Conservation (phyloP, 768 basidiomycete genomes). For the Tylopilus intermedius region DNA sequence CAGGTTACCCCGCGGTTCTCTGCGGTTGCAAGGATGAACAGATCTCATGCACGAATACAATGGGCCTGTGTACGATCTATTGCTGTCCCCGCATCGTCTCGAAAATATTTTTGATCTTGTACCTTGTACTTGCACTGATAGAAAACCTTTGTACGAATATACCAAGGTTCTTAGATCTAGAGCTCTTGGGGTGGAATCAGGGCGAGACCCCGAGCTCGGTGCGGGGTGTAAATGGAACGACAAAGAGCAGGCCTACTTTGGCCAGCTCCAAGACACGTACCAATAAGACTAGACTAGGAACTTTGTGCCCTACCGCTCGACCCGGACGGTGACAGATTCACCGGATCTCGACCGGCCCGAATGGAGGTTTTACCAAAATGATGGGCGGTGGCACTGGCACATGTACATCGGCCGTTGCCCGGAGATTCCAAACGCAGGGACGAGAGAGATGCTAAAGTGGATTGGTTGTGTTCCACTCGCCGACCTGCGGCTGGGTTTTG, state of each 20-base stretch:
- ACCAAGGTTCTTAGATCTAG: not conserved
- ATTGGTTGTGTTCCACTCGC: not conserved
- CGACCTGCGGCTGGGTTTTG: not conserved
- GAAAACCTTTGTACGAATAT: constrained; percentile 3
- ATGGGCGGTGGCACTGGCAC: too few relatives aligned
- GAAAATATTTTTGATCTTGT: not conserved
- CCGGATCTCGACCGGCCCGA: not conserved
- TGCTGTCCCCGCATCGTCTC: not conserved
- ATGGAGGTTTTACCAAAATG: not conserved
- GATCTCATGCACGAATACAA: not conserved
- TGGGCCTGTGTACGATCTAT: constrained; percentile 5
- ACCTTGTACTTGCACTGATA: constrained; percentile 3
- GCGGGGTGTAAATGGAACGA: not conserved
- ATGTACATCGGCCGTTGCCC: too few relatives aligned
- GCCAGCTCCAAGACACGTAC: too few relatives aligned
- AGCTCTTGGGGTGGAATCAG: too few relatives aligned
- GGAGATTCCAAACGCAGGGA: not conserved
- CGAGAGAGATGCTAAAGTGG: not conserved
- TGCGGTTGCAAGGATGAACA: constrained; percentile 43
- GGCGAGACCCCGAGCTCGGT: not conserved
- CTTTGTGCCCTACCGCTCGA: not conserved
- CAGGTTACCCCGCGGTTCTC: constrained; percentile 56
- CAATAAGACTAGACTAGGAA: not conserved
- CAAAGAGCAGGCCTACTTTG: not conserved
- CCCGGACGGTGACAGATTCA: not conserved